Base-by-base conservation (phyloP, 1,284 basidiomycete genomes). In the Fomitopsis pinicola region DNA sequence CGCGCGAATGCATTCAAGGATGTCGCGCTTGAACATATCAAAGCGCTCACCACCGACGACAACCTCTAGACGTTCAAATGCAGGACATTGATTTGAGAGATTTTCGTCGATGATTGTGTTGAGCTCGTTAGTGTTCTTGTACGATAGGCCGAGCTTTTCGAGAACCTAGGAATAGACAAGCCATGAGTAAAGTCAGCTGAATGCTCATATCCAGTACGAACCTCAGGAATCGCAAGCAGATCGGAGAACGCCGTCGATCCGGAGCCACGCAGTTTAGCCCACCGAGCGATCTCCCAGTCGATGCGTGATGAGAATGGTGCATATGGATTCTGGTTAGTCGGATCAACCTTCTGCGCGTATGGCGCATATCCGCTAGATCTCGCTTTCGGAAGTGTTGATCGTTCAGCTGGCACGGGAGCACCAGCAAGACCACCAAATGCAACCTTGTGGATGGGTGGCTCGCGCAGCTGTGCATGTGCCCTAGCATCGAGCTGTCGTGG, bases 231-330 rank as follows among this genome's bases (percentile, higher is more conserved):
- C 1, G 26, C 35, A 14, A 71, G 40, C n/a, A 71, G 59, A 14
- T 67, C 64, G 5, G 38, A 10, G 10, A 69, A 42, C 19, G 69
- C 64, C 5, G 63, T 69, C 12, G 66, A 64, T 3, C 68, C 64
- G 10, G 64, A 64, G 14, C 67, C 65, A 1, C 61, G 60, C 1
- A 66, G 44, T 54, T 69, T 69, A 1, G 65, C 67, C 67, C 67
- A 68, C 35, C 48, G 53, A 2, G 63, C 66, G 28, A 68, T 45
- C n/a, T 65, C 62, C 65, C 65, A 70, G 38, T 69, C 67, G 5
- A 66, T 33, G 40, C 63, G 54, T 2, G 68, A 66, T 3, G 33
- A 28, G 55, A 69, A 70, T 2, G 69, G 69, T 12, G 64, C 59
- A 28, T 64, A 68, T 2, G 55, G 42, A 59, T 67, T 67, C 19